phyloP scores from a whole-genome alignment of 768 basidiomycete species.

The Mycena filopes region DNA sequence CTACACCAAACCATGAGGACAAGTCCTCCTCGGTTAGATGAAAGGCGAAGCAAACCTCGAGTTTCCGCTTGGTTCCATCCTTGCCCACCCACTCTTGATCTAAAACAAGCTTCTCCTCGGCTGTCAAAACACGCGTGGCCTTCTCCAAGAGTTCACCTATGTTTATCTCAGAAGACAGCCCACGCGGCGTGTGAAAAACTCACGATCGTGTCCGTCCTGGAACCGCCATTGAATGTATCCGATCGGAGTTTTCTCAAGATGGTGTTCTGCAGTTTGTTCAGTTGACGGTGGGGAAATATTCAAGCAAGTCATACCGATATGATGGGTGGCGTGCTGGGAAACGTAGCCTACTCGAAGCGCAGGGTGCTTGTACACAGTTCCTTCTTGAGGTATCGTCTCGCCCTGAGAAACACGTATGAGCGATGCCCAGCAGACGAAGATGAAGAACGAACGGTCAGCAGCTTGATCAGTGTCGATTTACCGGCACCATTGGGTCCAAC shows the following conservation, averaged over 20 bases:
- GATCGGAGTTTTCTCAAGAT: slow-evolving; percentile 96
- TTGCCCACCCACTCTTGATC: slow-evolving; percentile 92
- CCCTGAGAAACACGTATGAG: slow-evolving; percentile 59
- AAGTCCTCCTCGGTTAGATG: neutral
- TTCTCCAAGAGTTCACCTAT: slow-evolving; percentile 91
- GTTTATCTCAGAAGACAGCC: slow-evolving; percentile 20
- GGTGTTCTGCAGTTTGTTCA: slow-evolving; percentile 67
- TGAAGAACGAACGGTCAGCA: slow-evolving; percentile 73
- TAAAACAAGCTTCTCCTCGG: slow-evolving; percentile 81
- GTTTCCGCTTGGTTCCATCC: slow-evolving; percentile 89
- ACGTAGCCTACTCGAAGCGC: slow-evolving; percentile 95
- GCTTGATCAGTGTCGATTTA: slow-evolving; percentile 95
- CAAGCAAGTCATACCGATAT: slow-evolving; percentile 71
- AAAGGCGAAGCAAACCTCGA: slow-evolving; percentile 73
- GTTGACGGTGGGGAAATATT: slow-evolving; percentile 25
- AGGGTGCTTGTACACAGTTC: slow-evolving; percentile 94
- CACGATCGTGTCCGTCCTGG: slow-evolving; percentile 97
- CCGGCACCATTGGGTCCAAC: slow-evolving; percentile 95
- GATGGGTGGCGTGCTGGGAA: slow-evolving; percentile 98
- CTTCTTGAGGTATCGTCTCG: slow-evolving; percentile 91
- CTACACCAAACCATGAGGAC: slow-evolving; percentile 46
- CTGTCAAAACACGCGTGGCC: slow-evolving; percentile 88
- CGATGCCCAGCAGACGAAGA: slow-evolving; percentile 3
- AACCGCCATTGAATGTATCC: slow-evolving; percentile 99
- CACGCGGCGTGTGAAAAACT: slow-evolving; percentile 40